These are phyloP conservation scores for Corinectria fuckeliana DNA, from an alignment of 2,329 filamentous ascomycete genomes.

Conservation along the genomic window DNA sequence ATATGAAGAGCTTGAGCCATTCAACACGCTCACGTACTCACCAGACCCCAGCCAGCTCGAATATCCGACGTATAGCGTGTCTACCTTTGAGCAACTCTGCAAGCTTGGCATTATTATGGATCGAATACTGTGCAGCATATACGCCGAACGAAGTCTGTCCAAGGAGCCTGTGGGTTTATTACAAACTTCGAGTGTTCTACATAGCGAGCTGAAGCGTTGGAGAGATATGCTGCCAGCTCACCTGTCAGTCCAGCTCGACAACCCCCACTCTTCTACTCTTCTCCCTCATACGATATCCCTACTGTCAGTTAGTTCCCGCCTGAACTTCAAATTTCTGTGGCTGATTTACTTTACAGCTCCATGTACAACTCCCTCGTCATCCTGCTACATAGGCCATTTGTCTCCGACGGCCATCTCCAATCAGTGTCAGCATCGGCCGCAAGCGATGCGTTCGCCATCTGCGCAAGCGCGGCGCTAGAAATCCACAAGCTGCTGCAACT, in stretches of 20 bases:
- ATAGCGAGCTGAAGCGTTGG: slow-evolving; percentile 52
- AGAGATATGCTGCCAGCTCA: slow-evolving; percentile 48
- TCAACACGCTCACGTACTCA: slow-evolving; percentile 48
- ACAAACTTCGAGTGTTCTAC: slow-evolving; percentile 36
- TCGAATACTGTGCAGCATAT: slow-evolving; percentile 52
- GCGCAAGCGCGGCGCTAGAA: slow-evolving; percentile 50
- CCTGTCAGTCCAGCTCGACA: slow-evolving; percentile 45
- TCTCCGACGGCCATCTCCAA: slow-evolving; percentile 56
- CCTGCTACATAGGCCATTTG: slow-evolving; percentile 60
- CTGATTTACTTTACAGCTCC: slow-evolving; percentile 34
- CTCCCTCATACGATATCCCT: slow-evolving; percentile 48
- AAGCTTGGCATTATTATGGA: slow-evolving; percentile 43
- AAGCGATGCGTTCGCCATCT: slow-evolving; percentile 49
- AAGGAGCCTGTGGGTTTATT: slow-evolving; percentile 43
- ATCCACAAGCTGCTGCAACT: slow-evolving; percentile 50
- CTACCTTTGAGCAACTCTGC: slow-evolving; percentile 44
- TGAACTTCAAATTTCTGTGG: not conserved
- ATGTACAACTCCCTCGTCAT: slow-evolving; percentile 60
- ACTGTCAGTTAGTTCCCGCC: not conserved
- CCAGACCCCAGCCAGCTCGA: slow-evolving; percentile 43
- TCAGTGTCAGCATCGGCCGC: slow-evolving; percentile 45
- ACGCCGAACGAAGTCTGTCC: slow-evolving; percentile 50
- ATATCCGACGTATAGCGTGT: slow-evolving; percentile 50
- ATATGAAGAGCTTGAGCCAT: slow-evolving; percentile 61
- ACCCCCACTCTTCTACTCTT: slow-evolving; percentile 51